phyloP scores from a whole-genome alignment of 139 green algal species.

The Parachlorella kessleri region DNA sequence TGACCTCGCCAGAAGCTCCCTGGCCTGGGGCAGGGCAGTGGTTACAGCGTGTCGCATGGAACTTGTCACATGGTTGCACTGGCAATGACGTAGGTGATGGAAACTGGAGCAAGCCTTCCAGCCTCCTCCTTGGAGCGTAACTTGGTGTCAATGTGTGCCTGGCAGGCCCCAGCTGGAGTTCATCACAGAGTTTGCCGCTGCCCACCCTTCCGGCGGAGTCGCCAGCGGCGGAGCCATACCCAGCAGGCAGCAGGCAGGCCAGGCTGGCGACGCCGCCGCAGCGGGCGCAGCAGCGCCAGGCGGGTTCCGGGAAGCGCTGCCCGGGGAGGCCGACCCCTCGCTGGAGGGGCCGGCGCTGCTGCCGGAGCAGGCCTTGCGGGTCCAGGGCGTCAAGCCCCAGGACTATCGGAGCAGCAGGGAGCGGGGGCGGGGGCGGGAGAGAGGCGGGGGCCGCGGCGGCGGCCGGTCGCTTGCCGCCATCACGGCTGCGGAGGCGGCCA shows the following conservation, averaged over 20 bases:
- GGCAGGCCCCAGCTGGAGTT: slow-evolving; percentile 24
- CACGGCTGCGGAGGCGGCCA: not conserved
- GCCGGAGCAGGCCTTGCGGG: slow-evolving; percentile 7
- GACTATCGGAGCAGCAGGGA: not conserved
- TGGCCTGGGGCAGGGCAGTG: too few relatives aligned
- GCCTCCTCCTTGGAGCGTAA: too few relatives aligned
- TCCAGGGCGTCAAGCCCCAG: slow-evolving; percentile 24
- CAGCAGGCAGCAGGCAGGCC: not conserved
- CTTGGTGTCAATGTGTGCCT: too few relatives aligned
- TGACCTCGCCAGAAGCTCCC: too few relatives aligned
- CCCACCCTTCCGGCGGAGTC: not conserved
- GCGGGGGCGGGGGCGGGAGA: not conserved
- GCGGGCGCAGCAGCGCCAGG: not conserved
- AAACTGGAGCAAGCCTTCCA: too few relatives aligned
- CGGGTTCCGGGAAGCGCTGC: slow-evolving; percentile 8
- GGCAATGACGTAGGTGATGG: too few relatives aligned
- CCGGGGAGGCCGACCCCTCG: slow-evolving; percentile 1
- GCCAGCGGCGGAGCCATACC: not conserved
- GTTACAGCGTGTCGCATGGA: too few relatives aligned
- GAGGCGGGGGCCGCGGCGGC: too few relatives aligned
- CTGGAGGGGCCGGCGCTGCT: slow-evolving; percentile 14
- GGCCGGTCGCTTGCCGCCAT: not conserved
- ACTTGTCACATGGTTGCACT: too few relatives aligned
- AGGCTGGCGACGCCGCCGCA: not conserved
- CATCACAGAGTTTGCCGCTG: slow-evolving; percentile 39